Evolutionary conservation across 495 filamentous ascomycete species (phyloP).

Genomic region (Darksidea phi): DNA sequence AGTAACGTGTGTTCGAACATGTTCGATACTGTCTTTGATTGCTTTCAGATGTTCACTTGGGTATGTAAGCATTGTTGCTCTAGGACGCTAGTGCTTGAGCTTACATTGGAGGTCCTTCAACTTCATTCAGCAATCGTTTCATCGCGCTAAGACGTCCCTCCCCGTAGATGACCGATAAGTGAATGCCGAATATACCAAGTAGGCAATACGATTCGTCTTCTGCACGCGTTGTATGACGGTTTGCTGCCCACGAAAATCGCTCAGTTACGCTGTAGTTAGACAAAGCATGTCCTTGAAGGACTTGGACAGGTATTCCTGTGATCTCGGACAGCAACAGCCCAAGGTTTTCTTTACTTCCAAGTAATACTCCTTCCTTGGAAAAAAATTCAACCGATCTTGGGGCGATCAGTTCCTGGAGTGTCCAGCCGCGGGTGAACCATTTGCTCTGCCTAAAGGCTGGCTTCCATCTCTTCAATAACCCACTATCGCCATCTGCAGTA

Average conservation of each 20-base stretch:
- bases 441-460: background rate
- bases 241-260: background rate
- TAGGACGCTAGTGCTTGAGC: background rate
- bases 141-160: background rate
- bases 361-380: background rate
- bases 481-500: background rate
- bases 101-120: no score
- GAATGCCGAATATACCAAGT: background rate
- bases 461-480: background rate
- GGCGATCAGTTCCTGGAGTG: background rate
- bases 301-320: background rate
- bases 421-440: no score
- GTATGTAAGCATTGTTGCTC: background rate
- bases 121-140: background rate
- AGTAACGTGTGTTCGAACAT: no score
- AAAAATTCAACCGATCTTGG: background rate
- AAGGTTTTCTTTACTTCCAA: background rate
- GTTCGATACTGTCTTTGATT: background rate
- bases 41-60: conserved; percentile 6
- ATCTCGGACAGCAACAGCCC: background rate
- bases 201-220: background rate
- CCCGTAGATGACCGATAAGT: background rate
- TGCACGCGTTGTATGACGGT: background rate
- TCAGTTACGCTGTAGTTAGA: background rate
- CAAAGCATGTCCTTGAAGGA: background rate